Base-by-base conservation (phyloP, 805 yeast species). In the Candida xyloterini region DNA sequence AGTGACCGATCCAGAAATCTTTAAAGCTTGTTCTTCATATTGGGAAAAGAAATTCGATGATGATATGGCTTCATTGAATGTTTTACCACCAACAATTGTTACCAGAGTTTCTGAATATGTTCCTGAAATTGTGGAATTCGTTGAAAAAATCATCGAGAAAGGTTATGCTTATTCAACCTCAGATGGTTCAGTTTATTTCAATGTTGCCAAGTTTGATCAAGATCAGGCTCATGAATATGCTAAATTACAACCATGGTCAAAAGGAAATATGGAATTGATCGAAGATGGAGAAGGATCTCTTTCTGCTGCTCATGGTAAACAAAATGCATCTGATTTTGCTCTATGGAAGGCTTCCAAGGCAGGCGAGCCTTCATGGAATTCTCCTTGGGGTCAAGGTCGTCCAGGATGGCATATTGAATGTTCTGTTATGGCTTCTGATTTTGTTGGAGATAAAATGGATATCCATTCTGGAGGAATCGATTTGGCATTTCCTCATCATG, bases 321-420 rank as follows among this genome's bases (percentile, higher is more conserved):
- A 71, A 52, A 81, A 79, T 40, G 63, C 84, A 2, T 84, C 86
- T 15, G 99, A 93, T 63, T 93, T 93, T 65, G 99, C 99, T 1
- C 72, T 93, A 25, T 93, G 99, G 99, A 93, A 93, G 61, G 79
- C 90, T 0, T 84, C 95, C 7, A 93, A 93, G 60, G 91, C 95
- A 7, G 99, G 99, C 53, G 99, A 93, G 67, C 99, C 99, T 16
- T 76, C 79, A 33, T 93, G 98, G 98, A 76, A 73, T 5, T 87
- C 96, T 2, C 90, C 91, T 20, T 93, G 98, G 98, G 99, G 99
- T 18, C 71, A 71, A 43, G 99, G 99, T 38, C 82, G 99, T 62
- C 99, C 99, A 10, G 99, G 99, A 4, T 93, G 99, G 99, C 99
- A 93, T 62, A 93, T 93, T 62, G 99, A 93, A 67, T 93, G 99